phyloP scores from a whole-genome alignment of 176 grass and related monocot genomes.

The Thalia dealbata region DNA sequence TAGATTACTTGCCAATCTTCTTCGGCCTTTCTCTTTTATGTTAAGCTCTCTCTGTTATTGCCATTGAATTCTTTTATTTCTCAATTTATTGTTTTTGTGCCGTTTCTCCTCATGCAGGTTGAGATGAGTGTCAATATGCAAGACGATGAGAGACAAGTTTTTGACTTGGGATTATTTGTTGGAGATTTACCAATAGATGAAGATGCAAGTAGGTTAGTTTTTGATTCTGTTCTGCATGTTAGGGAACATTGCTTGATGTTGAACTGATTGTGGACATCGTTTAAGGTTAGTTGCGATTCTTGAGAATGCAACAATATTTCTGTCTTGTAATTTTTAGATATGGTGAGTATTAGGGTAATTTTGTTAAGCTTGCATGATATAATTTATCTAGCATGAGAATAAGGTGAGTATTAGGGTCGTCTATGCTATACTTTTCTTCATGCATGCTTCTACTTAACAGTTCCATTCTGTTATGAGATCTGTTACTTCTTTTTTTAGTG shows the following conservation, averaged over 20 bases:
- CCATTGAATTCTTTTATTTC: background rate
- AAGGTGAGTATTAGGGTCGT: background rate
- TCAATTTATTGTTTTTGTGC: background rate
- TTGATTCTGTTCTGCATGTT: background rate
- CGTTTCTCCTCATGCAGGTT: background rate
- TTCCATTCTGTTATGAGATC: slow-evolving; percentile 16
- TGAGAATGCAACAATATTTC: background rate
- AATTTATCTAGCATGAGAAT: background rate
- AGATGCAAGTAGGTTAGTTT: slow-evolving; percentile 33
- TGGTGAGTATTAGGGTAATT: too few relatives aligned
- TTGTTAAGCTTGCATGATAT: background rate
- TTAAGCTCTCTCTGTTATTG: background rate
- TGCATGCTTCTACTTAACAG: slow-evolving; percentile 2
- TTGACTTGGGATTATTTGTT: slow-evolving; percentile 84
- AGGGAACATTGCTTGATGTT: background rate
- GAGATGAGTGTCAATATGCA: slow-evolving; percentile 19
- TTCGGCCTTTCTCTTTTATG: background rate
- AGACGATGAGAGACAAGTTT: slow-evolving; percentile 43
- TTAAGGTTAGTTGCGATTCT: background rate
- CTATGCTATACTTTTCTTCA: background rate
- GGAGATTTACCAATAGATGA: slow-evolving; percentile 73
- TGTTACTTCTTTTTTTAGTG: slow-evolving; percentile 30
- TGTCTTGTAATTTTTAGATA: background rate
- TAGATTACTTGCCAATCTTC: too few relatives aligned
- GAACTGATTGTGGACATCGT: background rate